Evolutionary conservation across 345 rosid species (phyloP).

Genomic region (Hibiscus trionum): DNA sequence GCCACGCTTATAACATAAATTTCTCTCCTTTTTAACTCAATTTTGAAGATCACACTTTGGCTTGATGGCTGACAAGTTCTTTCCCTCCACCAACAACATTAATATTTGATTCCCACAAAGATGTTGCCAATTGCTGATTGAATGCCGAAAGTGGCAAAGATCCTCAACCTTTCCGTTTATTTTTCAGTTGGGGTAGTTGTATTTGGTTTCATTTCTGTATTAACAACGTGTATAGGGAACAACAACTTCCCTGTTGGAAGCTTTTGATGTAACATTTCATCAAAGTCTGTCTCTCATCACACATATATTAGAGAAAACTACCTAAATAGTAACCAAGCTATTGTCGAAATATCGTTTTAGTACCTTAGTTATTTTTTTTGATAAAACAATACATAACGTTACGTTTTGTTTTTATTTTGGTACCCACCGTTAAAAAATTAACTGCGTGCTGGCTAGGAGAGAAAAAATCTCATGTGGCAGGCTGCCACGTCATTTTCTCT

Average conservation of each 20-base stretch:
- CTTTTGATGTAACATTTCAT: neutral
- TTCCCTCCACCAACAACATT: neutral
- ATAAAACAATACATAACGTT: too few relatives aligned
- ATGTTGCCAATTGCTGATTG: neutral
- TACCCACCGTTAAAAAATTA: too few relatives aligned
- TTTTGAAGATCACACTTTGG: neutral
- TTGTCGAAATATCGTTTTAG: too few relatives aligned
- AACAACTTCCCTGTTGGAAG: neutral
- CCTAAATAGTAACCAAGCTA: too few relatives aligned
- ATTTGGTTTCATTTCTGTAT: neutral
- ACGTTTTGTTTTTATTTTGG: too few relatives aligned
- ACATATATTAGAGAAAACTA: neutral
- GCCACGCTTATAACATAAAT: neutral
- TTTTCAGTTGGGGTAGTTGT: neutral
- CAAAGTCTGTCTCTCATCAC: neutral
- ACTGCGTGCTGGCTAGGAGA: too few relatives aligned
- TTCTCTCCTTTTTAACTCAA: neutral
- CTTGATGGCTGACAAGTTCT: slow-evolving; percentile 8
- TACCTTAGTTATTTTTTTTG: too few relatives aligned
- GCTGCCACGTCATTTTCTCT: too few relatives aligned
- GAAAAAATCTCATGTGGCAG: too few relatives aligned
- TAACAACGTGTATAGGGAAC: neutral
- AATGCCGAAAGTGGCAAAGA: neutral
- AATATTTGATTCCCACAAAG: neutral
- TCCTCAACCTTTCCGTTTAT: neutral